Percentiles rank a stretch among this genome's conserved stretches.
These are phyloP conservation scores for Neurospora africana DNA, from an alignment of 495 filamentous ascomycete genomes.

Conservation along the genomic window DNA sequence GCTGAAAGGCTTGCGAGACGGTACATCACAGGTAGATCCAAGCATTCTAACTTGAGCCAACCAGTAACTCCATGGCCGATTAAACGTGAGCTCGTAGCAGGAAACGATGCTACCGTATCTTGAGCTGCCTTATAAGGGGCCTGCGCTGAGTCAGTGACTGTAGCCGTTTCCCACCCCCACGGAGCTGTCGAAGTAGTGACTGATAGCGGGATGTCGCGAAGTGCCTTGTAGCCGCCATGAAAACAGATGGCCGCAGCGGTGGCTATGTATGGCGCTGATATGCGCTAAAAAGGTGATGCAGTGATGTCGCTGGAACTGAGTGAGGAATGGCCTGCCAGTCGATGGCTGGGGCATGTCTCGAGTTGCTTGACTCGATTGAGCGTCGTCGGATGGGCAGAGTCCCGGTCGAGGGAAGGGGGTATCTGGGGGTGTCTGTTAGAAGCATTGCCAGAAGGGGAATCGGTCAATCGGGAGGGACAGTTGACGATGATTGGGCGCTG, in stretches of 20 bases:
- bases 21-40: not conserved
- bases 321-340: not conserved
- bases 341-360: not conserved
- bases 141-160: not conserved
- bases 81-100: not conserved
- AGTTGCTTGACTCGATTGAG: slow-evolving; percentile 19
- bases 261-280: not conserved
- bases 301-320: not conserved
- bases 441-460: not conserved
- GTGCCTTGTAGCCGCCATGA: not conserved
- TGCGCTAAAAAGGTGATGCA: not conserved
- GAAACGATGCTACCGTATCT: not conserved
- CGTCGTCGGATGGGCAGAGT: slow-evolving; percentile 10
- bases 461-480: not conserved
- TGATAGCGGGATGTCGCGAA: not conserved
- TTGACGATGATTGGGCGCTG: slow-evolving; percentile 14
- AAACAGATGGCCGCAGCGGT: not conserved
- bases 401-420: slow-evolving; percentile 9
- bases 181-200: not conserved
- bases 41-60: not conserved
- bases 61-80: not conserved
- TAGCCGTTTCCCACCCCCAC: not conserved
- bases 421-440: slow-evolving; percentile 8
- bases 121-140: not conserved
- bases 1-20: slow-evolving; percentile 1